Evolutionary conservation across 805 yeast genomes (phyloP).

Genomic region (Barnettozyma californica): DNA sequence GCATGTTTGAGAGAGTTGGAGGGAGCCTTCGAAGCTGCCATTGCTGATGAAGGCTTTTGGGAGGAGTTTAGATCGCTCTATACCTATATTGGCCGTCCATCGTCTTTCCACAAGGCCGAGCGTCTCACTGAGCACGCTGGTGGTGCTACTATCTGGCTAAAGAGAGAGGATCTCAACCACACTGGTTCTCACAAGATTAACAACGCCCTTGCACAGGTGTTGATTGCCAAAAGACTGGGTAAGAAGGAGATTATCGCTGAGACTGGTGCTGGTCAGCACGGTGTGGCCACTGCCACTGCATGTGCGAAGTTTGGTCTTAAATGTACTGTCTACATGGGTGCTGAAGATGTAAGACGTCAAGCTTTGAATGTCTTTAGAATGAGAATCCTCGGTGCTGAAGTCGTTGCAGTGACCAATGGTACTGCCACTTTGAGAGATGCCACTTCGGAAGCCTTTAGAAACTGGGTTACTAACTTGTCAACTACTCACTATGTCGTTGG

Average conservation of each 20-base stretch:
- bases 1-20: constrained; percentile 89
- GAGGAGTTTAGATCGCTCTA: constrained; percentile 79
- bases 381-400: constrained; percentile 94
- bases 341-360: constrained; percentile 98
- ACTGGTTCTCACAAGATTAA: constrained; percentile 87
- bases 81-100: constrained; percentile 95
- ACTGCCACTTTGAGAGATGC: constrained; percentile 96
- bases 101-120: constrained; percentile 85
- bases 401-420: constrained; percentile 89
- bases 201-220: constrained; percentile 77
- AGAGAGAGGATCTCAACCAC: constrained; percentile 92
- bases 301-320: constrained; percentile 89
- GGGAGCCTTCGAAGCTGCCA: constrained; percentile 78
- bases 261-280: constrained; percentile 93
- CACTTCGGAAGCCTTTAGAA: constrained; percentile 92
- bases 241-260: constrained; percentile 77
- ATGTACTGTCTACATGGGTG: constrained; percentile 97
- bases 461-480: constrained; percentile 85
- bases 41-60: constrained; percentile 91
- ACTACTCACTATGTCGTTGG: constrained; percentile 95
- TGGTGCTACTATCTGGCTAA: constrained; percentile 95
- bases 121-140: constrained; percentile 86
- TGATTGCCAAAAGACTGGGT: constrained; percentile 74
- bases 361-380: constrained; percentile 97
- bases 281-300: constrained; percentile 90